Percentiles rank a stretch among this genome's conserved stretches.
phyloP scores from a whole-genome alignment of 371 early-diverging fungal species.

The Funneliformis caledonium region DNA sequence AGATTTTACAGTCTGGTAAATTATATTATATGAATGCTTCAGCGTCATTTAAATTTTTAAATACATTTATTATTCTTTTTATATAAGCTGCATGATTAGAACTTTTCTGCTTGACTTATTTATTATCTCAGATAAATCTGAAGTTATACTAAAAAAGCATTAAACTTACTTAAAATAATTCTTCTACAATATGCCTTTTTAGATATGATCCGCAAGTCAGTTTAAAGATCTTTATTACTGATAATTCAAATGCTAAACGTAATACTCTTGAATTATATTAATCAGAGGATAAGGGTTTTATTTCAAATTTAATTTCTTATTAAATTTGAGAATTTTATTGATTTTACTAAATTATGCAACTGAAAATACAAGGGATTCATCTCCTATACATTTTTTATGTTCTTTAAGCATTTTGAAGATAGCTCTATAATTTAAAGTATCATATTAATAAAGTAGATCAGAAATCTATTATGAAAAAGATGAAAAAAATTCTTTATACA shows the following conservation, averaged over 20 bases:
- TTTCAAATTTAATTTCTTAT: too few species aligned
- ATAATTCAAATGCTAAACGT: not conserved
- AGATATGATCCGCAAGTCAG: not conserved
- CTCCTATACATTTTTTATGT: not conserved
- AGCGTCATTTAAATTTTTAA: not conserved
- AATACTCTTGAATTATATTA: not conserved
- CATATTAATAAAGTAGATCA: conserved; percentile 18
- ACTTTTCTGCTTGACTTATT: not conserved
- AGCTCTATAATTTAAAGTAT: not conserved
- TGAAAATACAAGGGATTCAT: not conserved
- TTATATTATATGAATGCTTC: not conserved
- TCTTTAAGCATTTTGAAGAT: not conserved
- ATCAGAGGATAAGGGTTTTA: not conserved
- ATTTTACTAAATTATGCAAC: too few species aligned
- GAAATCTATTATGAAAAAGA: not conserved
- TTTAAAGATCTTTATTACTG: not conserved
- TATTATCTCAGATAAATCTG: not conserved
- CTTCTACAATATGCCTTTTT: not conserved
- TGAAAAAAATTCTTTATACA: too few species aligned
- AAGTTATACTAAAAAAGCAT: not conserved
- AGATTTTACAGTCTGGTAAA: not conserved
- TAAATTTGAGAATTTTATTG: too few species aligned
- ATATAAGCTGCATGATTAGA: not conserved
- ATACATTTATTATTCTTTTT: conserved; percentile 10
- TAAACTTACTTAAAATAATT: conserved; percentile 17